A percentile compares a stretch with the other conserved stretches of the same genome.
These are phyloP conservation scores for Hortiboletus flavorubellus DNA, from an alignment of 768 basidiomycete species.

Conservation along the genomic window DNA sequence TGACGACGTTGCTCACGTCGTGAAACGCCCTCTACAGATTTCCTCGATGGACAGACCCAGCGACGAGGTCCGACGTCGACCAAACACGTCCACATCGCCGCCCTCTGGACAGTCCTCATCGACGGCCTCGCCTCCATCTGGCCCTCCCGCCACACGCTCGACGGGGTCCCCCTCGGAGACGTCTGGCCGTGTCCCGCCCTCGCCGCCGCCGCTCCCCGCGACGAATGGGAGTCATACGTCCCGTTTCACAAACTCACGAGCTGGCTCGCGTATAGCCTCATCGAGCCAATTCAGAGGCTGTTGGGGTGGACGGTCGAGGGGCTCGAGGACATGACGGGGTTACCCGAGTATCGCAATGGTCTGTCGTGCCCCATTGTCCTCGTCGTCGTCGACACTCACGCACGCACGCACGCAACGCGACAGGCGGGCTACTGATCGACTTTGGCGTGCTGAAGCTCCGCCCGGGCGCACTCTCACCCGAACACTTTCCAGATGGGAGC, in stretches of 20 bases:
- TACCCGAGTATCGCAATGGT: conserved; percentile 95
- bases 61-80: conserved; percentile 31
- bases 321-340: conserved; percentile 80
- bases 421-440: conserved; percentile 88
- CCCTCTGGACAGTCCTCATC: conserved; percentile 81
- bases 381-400: neutral
- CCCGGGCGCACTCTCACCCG: conserved; percentile 40
- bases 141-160: conserved; percentile 73
- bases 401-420: neutral
- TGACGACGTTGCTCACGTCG: too few relatives aligned
- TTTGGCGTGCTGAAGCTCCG: conserved; percentile 74
- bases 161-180: conserved; percentile 76
- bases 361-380: neutral
- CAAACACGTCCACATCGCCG: conserved; percentile 61
- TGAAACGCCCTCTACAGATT: conserved; percentile 45
- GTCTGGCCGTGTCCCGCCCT: conserved; percentile 84
- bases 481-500: conserved; percentile 31
- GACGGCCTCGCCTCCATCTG: conserved; percentile 84
- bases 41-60: conserved; percentile 56
- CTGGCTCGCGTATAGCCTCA: conserved; percentile 89
- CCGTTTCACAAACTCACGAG: conserved; percentile 96
- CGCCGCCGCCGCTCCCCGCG: conserved; percentile 26
- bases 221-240: conserved; percentile 62
- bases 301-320: conserved; percentile 83
- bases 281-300: conserved; percentile 77